These are phyloP conservation scores for Davidsoniella virescens DNA, from an alignment of 2,329 filamentous ascomycete genomes.

Conservation along the genomic window DNA sequence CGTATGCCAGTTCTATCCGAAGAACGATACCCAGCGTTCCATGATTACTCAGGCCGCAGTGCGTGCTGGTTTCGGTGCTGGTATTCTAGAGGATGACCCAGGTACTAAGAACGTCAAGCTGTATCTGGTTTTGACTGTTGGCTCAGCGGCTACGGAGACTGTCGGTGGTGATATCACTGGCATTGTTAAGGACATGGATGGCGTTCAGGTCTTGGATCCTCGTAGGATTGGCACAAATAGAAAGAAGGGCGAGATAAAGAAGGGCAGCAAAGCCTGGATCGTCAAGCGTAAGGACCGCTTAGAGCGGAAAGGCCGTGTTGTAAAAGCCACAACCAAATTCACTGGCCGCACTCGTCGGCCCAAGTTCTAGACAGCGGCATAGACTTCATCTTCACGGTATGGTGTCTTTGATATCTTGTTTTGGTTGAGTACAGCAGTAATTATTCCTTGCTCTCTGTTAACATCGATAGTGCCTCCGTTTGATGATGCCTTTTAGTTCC, in stretches of 20 bases:
- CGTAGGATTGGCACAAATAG: conserved; percentile 23
- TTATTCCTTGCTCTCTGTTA: too few relatives aligned
- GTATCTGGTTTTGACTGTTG: conserved; percentile 90
- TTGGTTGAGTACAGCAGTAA: background rate
- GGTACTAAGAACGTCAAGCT: conserved; percentile 93
- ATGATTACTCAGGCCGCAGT: conserved; percentile 90
- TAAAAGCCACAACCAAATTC: conserved; percentile 84
- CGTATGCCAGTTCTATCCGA: conserved; percentile 96
- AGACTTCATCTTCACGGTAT: background rate
- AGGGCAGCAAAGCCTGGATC: conserved; percentile 76
- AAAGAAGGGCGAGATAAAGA: conserved; percentile 44
- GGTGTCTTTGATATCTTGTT: background rate
- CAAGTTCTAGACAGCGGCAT: conserved; percentile 41
- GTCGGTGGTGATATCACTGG: conserved; percentile 68
- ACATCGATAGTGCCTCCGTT: background rate
- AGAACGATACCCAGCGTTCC: conserved; percentile 76
- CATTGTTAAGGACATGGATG: conserved; percentile 77
- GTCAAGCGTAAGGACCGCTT: conserved; percentile 81
- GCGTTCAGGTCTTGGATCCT: conserved; percentile 64
- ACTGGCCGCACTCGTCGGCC: conserved; percentile 75
- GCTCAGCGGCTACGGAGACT: conserved; percentile 35
- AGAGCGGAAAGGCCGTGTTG: conserved; percentile 85
- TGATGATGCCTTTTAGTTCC: background rate
- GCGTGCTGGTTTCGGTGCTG: conserved; percentile 86
- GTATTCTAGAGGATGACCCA: conserved; percentile 85